Evolutionary conservation across 371 early-diverging fungal species (phyloP).

Genomic region (Mortierella sp.): DNA sequence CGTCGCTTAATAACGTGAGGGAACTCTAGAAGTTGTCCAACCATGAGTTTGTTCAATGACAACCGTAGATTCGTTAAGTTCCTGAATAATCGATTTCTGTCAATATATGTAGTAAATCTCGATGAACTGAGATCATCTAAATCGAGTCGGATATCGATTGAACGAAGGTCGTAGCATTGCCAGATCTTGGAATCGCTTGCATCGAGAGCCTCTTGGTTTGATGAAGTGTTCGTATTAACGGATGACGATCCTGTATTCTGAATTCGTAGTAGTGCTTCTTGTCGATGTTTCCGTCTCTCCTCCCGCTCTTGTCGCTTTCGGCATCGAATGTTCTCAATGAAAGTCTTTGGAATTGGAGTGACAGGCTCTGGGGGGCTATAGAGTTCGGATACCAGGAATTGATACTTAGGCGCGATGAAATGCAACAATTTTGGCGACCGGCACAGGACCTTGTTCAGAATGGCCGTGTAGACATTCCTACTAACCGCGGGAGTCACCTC

Average conservation of each 20-base stretch:
- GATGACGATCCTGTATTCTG: background rate
- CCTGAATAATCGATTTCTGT: conserved; percentile 15
- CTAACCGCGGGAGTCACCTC: too few species aligned
- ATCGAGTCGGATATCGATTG: conserved; percentile 1
- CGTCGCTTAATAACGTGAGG: conserved; percentile 5
- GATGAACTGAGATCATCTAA: background rate
- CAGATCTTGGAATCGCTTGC: conserved; percentile 7
- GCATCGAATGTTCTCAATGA: background rate
- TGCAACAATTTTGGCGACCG: too few species aligned
- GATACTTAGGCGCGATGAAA: too few species aligned
- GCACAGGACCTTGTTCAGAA: too few species aligned
- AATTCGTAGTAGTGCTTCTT: conserved; percentile 17
- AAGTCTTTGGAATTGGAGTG: too few species aligned
- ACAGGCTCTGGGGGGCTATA: too few species aligned
- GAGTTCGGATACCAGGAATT: too few species aligned
- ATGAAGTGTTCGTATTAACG: background rate
- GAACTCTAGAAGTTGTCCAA: conserved; percentile 21
- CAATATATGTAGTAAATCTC: conserved; percentile 2
- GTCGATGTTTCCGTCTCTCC: conserved; percentile 11
- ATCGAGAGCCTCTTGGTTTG: too few species aligned
- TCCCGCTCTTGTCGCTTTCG: conserved; percentile 16
- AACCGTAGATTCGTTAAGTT: conserved; percentile 7
- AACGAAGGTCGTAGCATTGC: conserved; percentile 24
- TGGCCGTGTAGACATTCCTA: too few species aligned
- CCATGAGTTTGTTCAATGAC: background rate